A percentile compares a stretch with the other conserved stretches of the same genome.
Evolutionary conservation across 306 rosid genomes (phyloP).

Genomic region (Castanospermum australe): DNA sequence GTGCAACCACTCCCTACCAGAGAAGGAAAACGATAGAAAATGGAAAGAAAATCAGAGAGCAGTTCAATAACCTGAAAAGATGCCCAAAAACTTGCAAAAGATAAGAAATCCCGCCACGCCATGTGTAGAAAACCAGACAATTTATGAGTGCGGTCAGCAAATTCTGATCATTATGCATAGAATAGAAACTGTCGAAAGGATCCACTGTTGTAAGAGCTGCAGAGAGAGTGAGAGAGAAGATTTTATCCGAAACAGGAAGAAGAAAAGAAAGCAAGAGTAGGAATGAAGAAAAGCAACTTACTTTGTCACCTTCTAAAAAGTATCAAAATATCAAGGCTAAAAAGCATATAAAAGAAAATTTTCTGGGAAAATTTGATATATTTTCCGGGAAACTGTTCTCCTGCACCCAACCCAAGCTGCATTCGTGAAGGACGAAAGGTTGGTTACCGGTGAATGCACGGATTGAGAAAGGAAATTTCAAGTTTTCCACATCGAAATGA

Average conservation of each 20-base stretch:
- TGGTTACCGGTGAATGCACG: no score
- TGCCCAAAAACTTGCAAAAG: conserved; percentile 19
- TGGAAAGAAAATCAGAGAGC: conserved; percentile 7
- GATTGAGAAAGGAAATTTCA: not conserved
- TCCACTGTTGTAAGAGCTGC: no score
- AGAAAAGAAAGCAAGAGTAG: not conserved
- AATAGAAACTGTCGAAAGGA: no score
- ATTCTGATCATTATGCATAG: conserved; percentile 15
- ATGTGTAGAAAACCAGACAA: conserved; percentile 10
- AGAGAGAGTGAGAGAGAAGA: no score
- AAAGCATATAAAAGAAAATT: not conserved
- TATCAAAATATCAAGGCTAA: not conserved
- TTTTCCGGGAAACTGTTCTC: conserved; percentile 1
- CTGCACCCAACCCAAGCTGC: no score
- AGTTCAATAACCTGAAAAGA: conserved; percentile 31
- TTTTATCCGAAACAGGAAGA: no score
- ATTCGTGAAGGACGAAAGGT: not conserved
- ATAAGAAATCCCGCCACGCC: conserved; percentile 31
- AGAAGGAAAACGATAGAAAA: not conserved
- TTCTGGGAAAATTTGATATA: not conserved
- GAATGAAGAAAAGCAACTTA: no score
- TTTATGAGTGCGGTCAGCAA: not conserved
- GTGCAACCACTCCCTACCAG: not conserved
- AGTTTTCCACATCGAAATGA: no score
- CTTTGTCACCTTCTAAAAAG: conserved; percentile 21